These are phyloP conservation scores for Pisolithus tinctorius DNA, from an alignment of 768 basidiomycete genomes.

Conservation along the genomic window DNA sequence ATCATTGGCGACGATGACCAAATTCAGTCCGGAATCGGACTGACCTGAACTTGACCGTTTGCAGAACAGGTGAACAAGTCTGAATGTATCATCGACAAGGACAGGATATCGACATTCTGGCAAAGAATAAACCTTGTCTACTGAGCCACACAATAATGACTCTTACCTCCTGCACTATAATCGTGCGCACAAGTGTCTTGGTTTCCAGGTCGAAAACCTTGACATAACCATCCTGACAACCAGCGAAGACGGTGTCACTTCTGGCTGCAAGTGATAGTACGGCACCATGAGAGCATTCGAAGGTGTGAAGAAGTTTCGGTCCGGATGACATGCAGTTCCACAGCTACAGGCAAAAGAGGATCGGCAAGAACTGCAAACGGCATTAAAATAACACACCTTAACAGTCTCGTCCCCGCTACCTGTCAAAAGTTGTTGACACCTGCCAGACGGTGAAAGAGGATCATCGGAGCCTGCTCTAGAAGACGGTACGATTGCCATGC, in stretches of 20 bases:
- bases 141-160: neutral
- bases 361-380: neutral
- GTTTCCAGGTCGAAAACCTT: constrained; percentile 90
- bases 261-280: constrained; percentile 71
- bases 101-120: constrained; percentile 75
- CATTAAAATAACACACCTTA: constrained; percentile 46
- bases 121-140: neutral
- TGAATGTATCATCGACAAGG: constrained; percentile 63
- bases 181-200: constrained; percentile 75
- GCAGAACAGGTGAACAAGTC: constrained; percentile 63
- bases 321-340: constrained; percentile 51
- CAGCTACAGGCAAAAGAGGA: constrained; percentile 35
- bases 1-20: neutral
- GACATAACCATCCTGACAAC: constrained; percentile 91
- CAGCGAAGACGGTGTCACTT: constrained; percentile 83
- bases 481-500: constrained; percentile 50
- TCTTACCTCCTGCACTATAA: constrained; percentile 76
- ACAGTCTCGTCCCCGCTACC: constrained; percentile 90
- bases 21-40: constrained; percentile 1
- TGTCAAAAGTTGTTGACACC: constrained; percentile 55
- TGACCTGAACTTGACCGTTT: constrained; percentile 65
- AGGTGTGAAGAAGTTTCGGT: constrained; percentile 53
- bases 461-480: constrained; percentile 33
- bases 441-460: constrained; percentile 13
- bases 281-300: constrained; percentile 69